Conservation (phyloP, 305 asterid species). For the Andrographis paniculata region DNA sequence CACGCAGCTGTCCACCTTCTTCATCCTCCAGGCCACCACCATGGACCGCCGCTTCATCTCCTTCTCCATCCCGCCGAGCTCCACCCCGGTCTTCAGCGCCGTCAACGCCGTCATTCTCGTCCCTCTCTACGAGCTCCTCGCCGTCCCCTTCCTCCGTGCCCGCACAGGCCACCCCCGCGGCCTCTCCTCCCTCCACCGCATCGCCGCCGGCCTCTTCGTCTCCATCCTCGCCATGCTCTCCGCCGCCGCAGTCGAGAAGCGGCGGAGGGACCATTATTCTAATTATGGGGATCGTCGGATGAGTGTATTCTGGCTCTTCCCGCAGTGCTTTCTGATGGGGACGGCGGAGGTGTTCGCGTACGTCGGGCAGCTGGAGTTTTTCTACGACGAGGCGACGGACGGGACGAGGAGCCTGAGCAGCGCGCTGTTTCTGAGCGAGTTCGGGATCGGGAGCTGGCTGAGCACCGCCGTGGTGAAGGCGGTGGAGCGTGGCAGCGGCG, state of each 20-base stretch:
- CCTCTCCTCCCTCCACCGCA: constrained; percentile 53
- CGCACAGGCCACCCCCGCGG: constrained; percentile 55
- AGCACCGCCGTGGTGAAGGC: constrained; percentile 59
- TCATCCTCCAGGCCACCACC: constrained; percentile 48
- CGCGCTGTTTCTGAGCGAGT: constrained; percentile 67
- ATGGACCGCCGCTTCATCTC: constrained; percentile 44
- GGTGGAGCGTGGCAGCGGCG: constrained; percentile 38
- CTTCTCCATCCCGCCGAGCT: constrained; percentile 48
- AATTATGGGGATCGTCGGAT: neutral
- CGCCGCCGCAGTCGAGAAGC: constrained; percentile 45
- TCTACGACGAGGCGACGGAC: constrained; percentile 74
- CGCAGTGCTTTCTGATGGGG: constrained; percentile 60
- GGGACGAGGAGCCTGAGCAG: constrained; percentile 74
- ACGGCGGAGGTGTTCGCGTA: constrained; percentile 70
- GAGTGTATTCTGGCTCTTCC: constrained; percentile 63
- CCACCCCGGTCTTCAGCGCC: constrained; percentile 39
- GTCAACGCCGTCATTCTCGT: constrained; percentile 41
- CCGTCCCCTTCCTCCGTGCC: constrained; percentile 37
- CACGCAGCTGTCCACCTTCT: constrained; percentile 56
- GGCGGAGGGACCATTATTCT: constrained; percentile 21
- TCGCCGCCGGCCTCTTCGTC: constrained; percentile 46
- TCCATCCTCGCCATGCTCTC: constrained; percentile 41
- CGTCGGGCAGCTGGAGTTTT: constrained; percentile 80
- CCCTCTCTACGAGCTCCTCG: constrained; percentile 44
- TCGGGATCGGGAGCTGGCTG: constrained; percentile 84